Evolutionary conservation across 495 filamentous ascomycete species (phyloP), one percentile per base, ranked within the genome.

Genomic region (Trichocladium antarcticum): DNA sequence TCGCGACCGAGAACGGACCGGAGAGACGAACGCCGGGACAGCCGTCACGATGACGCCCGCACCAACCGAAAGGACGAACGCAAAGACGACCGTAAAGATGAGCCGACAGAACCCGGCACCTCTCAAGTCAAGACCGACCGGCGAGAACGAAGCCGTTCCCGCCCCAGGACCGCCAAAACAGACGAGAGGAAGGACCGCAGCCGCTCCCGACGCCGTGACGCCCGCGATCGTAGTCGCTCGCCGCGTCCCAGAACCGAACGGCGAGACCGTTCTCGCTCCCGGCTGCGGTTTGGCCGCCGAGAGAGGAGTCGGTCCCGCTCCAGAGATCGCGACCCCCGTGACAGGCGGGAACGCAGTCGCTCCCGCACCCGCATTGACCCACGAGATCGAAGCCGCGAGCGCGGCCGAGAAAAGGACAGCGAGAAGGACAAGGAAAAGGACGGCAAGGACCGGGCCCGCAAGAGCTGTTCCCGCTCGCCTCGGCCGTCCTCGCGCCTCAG

Each of bases 401-500:
- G 53, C 20, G 57, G 59, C 20, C 54, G 50, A 22, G 47, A 53
- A 2, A 47, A 51, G 31, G 56, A 57, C 21, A 42, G 47, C 14
- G 37, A 46, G 21, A 45, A 32, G 20, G 57, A 56, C 16, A 49
- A 38, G 21, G 53, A 36, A 32, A 37, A 56, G 37, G 50, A 50
- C 2, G 53, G 53, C 46, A 45, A 42, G 29, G 49, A 50, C 35
- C 62, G 61, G 11, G 53, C 55, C 41, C 66, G 63, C n/a, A 58
- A 50, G 41, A 70, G 67, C 46, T 65, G 61, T 10, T 71, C 67
- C 11, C 63, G 61, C 9, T 69, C 68, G 16, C 62, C 64, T 15
- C 58, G 61, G 6, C 65, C 60, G 1, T 55, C 66, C 7, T 63
- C 63, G 5, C 51, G 45, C 28, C 39, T 66, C 8, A 58, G 56